A percentile compares a stretch with the other conserved stretches of the same genome.
Conservation (phyloP, 148 eudicot species). For the Mesembryanthemum crystallinum region DNA sequence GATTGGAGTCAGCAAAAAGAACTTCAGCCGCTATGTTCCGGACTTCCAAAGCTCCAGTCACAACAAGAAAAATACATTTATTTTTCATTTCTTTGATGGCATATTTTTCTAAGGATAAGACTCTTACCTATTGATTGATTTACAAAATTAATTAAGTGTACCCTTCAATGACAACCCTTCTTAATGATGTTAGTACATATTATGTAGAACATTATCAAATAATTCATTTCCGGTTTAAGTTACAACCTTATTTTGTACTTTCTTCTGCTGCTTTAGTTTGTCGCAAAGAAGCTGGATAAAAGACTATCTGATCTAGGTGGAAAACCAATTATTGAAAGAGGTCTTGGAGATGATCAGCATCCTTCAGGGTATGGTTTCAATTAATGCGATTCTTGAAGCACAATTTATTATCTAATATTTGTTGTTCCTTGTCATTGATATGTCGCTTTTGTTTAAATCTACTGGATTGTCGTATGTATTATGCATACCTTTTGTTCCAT, state of each 20-base stretch:
- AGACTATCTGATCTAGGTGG: constrained; percentile 86
- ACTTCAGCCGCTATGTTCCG: neutral
- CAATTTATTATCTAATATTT: neutral
- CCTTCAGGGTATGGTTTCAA: constrained; percentile 78
- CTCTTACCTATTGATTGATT: neutral
- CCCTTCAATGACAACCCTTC: neutral
- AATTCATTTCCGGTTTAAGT: neutral
- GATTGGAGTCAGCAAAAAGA: neutral
- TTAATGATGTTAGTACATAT: neutral
- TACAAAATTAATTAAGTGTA: neutral
- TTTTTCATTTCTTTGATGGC: neutral
- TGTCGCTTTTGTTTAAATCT: neutral
- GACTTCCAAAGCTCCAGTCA: neutral
- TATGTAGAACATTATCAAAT: neutral
- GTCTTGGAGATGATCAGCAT: constrained; percentile 97
- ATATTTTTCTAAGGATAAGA: neutral
- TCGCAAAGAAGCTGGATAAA: constrained; percentile 91
- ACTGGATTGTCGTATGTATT: neutral
- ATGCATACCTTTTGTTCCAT: neutral
- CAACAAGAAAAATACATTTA: neutral
- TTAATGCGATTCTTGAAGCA: neutral
- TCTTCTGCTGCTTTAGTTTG: constrained; percentile 59
- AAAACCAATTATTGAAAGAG: constrained; percentile 63
- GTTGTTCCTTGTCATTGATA: neutral
- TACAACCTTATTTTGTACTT: neutral